Evolutionary conservation across 441 rosid genomes (phyloP).

Genomic region (Erodium chrysanthum): DNA sequence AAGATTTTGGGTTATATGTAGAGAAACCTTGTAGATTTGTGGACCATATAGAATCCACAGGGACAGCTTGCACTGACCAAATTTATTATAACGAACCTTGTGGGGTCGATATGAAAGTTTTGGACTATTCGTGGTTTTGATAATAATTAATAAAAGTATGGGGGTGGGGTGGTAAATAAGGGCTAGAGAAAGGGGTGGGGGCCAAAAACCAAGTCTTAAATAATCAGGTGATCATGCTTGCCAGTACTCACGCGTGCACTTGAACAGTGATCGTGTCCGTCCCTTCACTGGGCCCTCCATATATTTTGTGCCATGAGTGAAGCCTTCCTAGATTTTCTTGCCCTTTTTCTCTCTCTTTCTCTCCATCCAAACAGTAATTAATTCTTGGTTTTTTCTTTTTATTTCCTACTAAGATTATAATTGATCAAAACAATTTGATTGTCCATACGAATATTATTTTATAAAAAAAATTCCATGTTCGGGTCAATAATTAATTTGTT

Average conservation of each 20-base stretch:
- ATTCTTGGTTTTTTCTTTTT: neutral
- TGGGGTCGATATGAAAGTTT: neutral
- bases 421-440: too few species aligned
- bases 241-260: constrained; percentile 28
- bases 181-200: constrained; percentile 6
- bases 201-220: neutral
- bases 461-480: too few species aligned
- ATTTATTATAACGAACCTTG: too few species aligned
- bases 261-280: constrained; percentile 22
- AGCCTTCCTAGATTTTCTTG: constrained; percentile 2
- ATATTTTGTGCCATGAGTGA: constrained; percentile 12
- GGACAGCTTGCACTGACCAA: neutral
- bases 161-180: constrained; percentile 1
- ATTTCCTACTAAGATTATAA: neutral
- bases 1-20: neutral
- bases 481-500: too few species aligned
- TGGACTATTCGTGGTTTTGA: neutral
- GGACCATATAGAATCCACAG: neutral
- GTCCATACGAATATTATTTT: too few species aligned
- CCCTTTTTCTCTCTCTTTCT: neutral
- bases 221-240: constrained; percentile 22
- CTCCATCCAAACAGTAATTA: neutral
- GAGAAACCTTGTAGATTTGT: neutral
- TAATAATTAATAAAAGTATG: neutral
- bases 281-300: constrained; percentile 17